Percentiles rank a stretch among this genome's conserved stretches.
These are phyloP conservation scores for Pichia cabralensis DNA, from an alignment of 805 yeast species.

Conservation along the genomic window DNA sequence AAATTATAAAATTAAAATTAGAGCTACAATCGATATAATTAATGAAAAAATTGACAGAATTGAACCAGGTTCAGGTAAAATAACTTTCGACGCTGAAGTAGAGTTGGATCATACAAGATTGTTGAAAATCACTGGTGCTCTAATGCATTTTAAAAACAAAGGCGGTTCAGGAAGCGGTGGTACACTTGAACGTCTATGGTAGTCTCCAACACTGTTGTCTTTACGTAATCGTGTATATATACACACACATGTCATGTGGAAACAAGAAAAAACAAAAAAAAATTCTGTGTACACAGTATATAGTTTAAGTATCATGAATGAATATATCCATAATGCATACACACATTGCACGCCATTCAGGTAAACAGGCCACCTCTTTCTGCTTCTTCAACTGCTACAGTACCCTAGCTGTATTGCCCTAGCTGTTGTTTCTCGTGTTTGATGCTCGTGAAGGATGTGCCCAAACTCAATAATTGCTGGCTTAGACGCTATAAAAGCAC, in stretches of 20 bases:
- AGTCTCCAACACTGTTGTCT: neutral
- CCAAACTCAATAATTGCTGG: no score
- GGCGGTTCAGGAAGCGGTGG: slow-evolving; percentile 15
- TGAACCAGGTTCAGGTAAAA: slow-evolving; percentile 22
- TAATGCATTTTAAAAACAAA: slow-evolving; percentile 19
- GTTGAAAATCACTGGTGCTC: slow-evolving; percentile 20
- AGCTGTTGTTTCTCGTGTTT: no score
- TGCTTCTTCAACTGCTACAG: no score
- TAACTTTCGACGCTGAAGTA: slow-evolving; percentile 25
- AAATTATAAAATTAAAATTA: slow-evolving; percentile 24
- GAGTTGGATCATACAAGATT: slow-evolving; percentile 29
- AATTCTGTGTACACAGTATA: no score
- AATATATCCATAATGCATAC: no score
- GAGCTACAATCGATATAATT: slow-evolving; percentile 22
- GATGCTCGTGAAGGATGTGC: no score
- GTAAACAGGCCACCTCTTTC: no score
- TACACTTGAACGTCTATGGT: slow-evolving; percentile 24
- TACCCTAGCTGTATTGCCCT: no score
- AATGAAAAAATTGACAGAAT: slow-evolving; percentile 12
- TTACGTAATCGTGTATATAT: neutral
- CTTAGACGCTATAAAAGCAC: no score
- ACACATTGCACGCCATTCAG: no score
- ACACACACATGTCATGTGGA: neutral
- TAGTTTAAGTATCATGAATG: no score
- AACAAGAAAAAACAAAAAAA: no score